Conservation (phyloP, 176 grass and related monocot genomes). For the Zoysia pacifica region DNA sequence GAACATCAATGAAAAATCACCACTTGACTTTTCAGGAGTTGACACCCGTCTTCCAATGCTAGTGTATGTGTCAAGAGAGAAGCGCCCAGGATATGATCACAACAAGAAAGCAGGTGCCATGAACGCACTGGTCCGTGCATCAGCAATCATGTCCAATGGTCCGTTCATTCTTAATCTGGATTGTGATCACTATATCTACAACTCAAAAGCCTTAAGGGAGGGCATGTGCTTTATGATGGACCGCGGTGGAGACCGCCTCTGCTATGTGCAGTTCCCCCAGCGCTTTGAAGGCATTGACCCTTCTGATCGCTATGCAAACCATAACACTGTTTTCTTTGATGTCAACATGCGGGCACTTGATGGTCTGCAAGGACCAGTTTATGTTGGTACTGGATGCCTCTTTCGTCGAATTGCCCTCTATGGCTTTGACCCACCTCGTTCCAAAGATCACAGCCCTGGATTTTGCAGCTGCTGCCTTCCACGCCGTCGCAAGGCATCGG, state of each 20-base stretch:
- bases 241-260: slow-evolving; percentile 83
- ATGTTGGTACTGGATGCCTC: slow-evolving; percentile 95
- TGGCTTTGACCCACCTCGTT: slow-evolving; percentile 87
- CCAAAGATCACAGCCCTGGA: slow-evolving; percentile 70
- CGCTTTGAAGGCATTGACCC: slow-evolving; percentile 97
- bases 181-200: slow-evolving; percentile 96
- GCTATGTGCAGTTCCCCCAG: slow-evolving; percentile 95
- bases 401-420: slow-evolving; percentile 93
- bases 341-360: slow-evolving; percentile 99
- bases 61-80: slow-evolving; percentile 94
- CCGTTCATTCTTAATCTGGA: slow-evolving; percentile 98
- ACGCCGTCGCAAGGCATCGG: slow-evolving; percentile 44
- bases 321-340: slow-evolving; percentile 98
- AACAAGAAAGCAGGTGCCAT: slow-evolving; percentile 99
- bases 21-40: slow-evolving; percentile 65
- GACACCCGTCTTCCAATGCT: slow-evolving; percentile 89
- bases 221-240: slow-evolving; percentile 99
- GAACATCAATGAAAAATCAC: slow-evolving; percentile 56
- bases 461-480: slow-evolving; percentile 75
- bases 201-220: slow-evolving; percentile 83
- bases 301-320: slow-evolving; percentile 95
- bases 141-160: slow-evolving; percentile 95
- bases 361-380: slow-evolving; percentile 92
- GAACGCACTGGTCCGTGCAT: slow-evolving; percentile 96
- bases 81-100: slow-evolving; percentile 94